Evolutionary conservation across 225 moss, liverwort and hornwort species (phyloP).

Genomic region (Pseudoscleropodium purum): DNA sequence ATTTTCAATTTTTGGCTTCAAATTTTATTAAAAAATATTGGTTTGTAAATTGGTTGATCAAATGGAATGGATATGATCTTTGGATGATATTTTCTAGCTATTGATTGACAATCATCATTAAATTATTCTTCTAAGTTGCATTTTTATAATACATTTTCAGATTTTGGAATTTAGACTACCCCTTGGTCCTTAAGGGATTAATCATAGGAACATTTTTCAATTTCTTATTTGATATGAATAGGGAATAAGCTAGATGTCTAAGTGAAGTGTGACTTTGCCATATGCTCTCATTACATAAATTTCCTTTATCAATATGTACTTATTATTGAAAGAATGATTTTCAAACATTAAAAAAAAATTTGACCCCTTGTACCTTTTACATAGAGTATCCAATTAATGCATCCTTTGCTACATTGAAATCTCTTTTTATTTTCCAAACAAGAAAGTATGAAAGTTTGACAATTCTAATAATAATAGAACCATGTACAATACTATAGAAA

Average conservation of each 20-base stretch:
- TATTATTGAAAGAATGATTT: background rate
- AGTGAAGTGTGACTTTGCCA: rapidly evolving
- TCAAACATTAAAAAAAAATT: background rate
- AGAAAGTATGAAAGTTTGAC: background rate
- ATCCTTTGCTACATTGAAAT: background rate
- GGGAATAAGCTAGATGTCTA: background rate
- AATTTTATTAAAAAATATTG: background rate
- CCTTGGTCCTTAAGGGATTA: no score
- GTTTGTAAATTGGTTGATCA: background rate
- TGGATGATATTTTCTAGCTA: no score
- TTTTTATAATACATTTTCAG: no score
- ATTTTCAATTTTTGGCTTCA: background rate
- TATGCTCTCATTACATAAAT: background rate
- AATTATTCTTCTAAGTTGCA: no score
- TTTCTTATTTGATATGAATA: background rate
- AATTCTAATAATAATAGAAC: background rate
- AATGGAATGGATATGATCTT: no score
- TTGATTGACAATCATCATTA: no score
- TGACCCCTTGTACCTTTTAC: background rate
- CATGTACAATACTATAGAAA: background rate
- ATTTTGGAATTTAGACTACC: no score
- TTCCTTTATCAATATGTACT: background rate
- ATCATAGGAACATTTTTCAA: no score
- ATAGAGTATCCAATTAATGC: no score
- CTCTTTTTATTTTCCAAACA: background rate